Conservation (phyloP, 495 filamentous ascomycete species). For the Pseudoneurospora amorphoporcata region DNA sequence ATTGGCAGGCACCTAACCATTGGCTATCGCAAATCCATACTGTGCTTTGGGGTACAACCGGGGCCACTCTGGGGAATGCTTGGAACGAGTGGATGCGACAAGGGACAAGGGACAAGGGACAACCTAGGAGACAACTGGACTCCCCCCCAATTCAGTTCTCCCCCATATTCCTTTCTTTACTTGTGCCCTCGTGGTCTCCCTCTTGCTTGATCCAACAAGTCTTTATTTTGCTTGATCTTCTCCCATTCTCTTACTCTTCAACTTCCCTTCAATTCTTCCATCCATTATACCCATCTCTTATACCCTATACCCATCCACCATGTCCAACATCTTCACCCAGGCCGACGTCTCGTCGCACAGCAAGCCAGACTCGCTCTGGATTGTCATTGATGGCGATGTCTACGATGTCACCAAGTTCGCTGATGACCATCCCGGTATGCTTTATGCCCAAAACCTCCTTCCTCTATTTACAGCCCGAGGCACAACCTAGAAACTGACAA, state of each 20-base stretch:
- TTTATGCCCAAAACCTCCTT: neutral
- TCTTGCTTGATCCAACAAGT: neutral
- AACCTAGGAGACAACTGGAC: neutral
- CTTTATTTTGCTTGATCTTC: neutral
- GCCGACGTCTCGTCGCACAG: conserved; percentile 85
- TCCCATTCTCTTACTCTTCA: neutral
- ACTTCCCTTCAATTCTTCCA: neutral
- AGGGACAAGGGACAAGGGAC: neutral
- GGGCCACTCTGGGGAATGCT: neutral
- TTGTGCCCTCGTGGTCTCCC: neutral
- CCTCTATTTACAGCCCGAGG: neutral
- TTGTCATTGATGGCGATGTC: conserved; percentile 90
- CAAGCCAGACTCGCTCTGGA: conserved; percentile 75
- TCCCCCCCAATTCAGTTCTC: neutral
- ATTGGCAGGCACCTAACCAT: neutral
- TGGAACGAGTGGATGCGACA: neutral
- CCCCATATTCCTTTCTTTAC: neutral
- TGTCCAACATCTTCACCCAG: conserved; percentile 80
- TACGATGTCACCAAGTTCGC: conserved; percentile 94
- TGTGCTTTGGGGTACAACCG: neutral
- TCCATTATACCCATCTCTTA: neutral
- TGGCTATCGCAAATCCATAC: neutral
- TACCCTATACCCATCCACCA: conserved; percentile 30
- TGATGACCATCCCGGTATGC: conserved; percentile 76
- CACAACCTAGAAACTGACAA: neutral